Base-by-base conservation (phyloP, 768 basidiomycete species). In the Termitomyces sp. region DNA sequence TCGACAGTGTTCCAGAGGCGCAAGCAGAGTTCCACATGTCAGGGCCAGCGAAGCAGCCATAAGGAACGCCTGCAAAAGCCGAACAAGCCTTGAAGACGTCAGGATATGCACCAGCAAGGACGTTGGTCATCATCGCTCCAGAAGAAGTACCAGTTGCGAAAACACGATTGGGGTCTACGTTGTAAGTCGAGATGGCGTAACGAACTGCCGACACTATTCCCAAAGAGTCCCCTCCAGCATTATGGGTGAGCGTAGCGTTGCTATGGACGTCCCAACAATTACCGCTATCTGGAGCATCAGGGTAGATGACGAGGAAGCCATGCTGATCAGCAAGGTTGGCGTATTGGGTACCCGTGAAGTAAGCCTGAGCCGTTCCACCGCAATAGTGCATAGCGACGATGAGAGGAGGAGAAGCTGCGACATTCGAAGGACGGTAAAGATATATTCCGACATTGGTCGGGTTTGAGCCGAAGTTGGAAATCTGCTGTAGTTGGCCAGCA, bases 71-170 rank as follows among this genome's bases (percentile, higher is more conserved):
- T 36, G 83, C 80, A 68, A 78, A 81, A 17, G 75, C 78, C 38
- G 78, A 63, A 34, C 78, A 80, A n/a, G 81, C 84, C 40, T 64
- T 61, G 73, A 83, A 82, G 47, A 86, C 67, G 57, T 85, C 80
- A 10, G 83, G 83, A 71, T 85, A 84, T 10, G 81, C 78, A 29
- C 81, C 83, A 47, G 73, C 71, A 42, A 85, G 72, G 32, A 84
- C 83, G 63, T 80, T 82, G 59, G 83, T 84, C 83, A 85, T 85
- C 84, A 85, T 86, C 0, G 77, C 79, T 40, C 83, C 84, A 5
- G 82, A 84, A 2, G 79, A 80, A 1, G 78, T 77, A 12, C 83
- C 83, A 29, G 81, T 81, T 32, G 77, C 78, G 69, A 79, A 85
- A 57, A 84, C 82, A 42, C 76, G 75, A 14, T 58, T 65, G 4